Conservation (phyloP, 768 basidiomycete species). For the Phlegmacium glaucopus region DNA sequence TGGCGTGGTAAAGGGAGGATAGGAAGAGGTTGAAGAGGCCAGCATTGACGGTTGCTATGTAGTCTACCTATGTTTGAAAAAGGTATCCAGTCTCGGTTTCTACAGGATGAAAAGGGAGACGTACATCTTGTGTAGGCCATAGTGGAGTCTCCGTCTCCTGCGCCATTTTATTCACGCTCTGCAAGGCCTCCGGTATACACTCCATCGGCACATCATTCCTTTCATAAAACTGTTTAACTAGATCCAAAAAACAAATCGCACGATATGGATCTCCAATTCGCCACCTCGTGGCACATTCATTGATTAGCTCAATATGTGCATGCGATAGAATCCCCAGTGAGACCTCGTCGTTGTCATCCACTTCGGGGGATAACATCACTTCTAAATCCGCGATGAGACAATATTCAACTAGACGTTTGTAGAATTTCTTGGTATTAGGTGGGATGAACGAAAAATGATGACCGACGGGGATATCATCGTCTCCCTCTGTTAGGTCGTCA, state of each 20-base stretch:
- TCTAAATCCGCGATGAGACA: conserved; percentile 86
- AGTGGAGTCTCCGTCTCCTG: conserved; percentile 66
- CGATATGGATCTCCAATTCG: conserved; percentile 79
- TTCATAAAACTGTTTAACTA: conserved; percentile 85
- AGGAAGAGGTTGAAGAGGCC: conserved; percentile 85
- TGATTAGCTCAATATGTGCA: conserved; percentile 77
- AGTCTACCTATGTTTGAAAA: conserved; percentile 50
- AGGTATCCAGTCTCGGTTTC: background rate
- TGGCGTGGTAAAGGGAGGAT: conserved; percentile 76
- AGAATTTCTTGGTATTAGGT: conserved; percentile 80
- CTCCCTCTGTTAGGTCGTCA: conserved; percentile 34
- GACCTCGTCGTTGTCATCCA: conserved; percentile 95
- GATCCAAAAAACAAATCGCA: conserved; percentile 75
- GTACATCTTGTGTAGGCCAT: conserved; percentile 83
- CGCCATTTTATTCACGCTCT: conserved; percentile 65
- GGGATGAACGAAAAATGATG: conserved; percentile 90
- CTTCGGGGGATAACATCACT: conserved; percentile 83
- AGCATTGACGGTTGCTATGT: conserved; percentile 64
- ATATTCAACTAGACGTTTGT: conserved; percentile 77
- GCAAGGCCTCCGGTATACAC: conserved; percentile 88
- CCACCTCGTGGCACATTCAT: conserved; percentile 89
- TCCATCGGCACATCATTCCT: conserved; percentile 90
- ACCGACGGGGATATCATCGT: conserved; percentile 70
- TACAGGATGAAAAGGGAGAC: conserved; percentile 26
- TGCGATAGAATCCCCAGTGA: conserved; percentile 86